phyloP scores from a whole-genome alignment of 176 grass and related monocot genomes.

The Pharus latifolius region DNA sequence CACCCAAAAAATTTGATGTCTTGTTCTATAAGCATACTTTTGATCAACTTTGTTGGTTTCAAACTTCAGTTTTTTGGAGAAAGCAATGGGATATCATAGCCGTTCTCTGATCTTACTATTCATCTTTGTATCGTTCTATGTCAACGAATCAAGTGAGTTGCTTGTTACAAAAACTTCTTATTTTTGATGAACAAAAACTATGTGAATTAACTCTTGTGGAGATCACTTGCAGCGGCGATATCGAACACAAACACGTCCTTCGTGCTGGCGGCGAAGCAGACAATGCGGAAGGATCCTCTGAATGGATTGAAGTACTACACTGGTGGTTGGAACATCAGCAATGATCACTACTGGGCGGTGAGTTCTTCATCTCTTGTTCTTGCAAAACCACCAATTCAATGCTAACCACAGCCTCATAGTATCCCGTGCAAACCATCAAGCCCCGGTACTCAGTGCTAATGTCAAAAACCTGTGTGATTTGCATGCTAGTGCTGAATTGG shows the following conservation, averaged over 20 bases:
- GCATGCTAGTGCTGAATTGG: not conserved
- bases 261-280: conserved; percentile 49
- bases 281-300: conserved; percentile 67
- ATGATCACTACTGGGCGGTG: conserved; percentile 72
- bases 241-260: conserved; percentile 18
- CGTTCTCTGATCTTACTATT: not conserved
- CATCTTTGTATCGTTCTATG: not conserved
- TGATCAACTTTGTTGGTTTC: not conserved
- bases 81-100: not conserved
- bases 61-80: not conserved
- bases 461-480: too few relatives aligned
- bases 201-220: too few relatives aligned
- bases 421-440: not conserved
- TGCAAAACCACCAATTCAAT: too few relatives aligned
- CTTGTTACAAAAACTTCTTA: not conserved
- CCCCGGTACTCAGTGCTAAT: not conserved
- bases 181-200: not conserved
- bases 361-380: not conserved
- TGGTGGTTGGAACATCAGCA: conserved; percentile 90
- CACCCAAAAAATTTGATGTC: not conserved
- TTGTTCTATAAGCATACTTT: not conserved
- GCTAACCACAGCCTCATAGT: not conserved
- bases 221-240: not conserved
- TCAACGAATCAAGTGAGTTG: not conserved
- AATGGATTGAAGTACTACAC: conserved; percentile 54